These are phyloP conservation scores for Venturia oleaginea DNA, from an alignment of 2,329 filamentous ascomycete genomes.

Conservation along the genomic window DNA sequence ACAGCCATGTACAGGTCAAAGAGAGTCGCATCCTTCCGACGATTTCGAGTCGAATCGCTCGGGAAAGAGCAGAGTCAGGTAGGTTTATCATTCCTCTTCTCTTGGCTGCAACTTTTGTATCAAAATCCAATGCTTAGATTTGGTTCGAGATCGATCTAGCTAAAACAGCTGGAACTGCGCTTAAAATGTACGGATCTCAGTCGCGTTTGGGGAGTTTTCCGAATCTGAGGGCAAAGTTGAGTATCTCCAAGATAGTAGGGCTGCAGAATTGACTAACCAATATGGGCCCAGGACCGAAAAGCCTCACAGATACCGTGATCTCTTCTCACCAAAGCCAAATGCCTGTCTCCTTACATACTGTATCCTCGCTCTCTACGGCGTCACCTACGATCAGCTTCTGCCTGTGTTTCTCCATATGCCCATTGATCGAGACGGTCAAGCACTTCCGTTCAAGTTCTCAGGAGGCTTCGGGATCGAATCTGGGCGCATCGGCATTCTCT, in stretches of 20 bases:
- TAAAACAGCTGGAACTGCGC: no score
- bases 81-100: no score
- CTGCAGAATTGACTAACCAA: no score
- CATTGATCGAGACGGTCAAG: conserved; percentile 44
- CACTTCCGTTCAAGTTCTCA: conserved; percentile 70
- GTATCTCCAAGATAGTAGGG: no score
- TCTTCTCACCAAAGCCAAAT: conserved; percentile 65
- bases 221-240: no score
- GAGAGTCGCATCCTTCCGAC: background rate
- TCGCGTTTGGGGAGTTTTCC: no score
- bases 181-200: no score
- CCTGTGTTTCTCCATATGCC: conserved; percentile 71
- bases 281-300: background rate
- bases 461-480: conserved; percentile 70
- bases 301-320: conserved; percentile 45
- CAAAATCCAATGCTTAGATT: no score
- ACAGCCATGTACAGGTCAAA: background rate
- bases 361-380: conserved; percentile 69
- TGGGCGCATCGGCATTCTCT: conserved; percentile 72
- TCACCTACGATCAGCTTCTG: conserved; percentile 65
- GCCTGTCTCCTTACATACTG: conserved; percentile 72
- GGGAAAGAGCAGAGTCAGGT: background rate
- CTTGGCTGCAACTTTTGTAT: no score
- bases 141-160: no score
- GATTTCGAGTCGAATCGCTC: conserved; percentile 8